Percentiles rank a stretch among this genome's conserved stretches.
Conservation (phyloP, 495 filamentous ascomycete species). For the Hyaloscypha finlandica region DNA sequence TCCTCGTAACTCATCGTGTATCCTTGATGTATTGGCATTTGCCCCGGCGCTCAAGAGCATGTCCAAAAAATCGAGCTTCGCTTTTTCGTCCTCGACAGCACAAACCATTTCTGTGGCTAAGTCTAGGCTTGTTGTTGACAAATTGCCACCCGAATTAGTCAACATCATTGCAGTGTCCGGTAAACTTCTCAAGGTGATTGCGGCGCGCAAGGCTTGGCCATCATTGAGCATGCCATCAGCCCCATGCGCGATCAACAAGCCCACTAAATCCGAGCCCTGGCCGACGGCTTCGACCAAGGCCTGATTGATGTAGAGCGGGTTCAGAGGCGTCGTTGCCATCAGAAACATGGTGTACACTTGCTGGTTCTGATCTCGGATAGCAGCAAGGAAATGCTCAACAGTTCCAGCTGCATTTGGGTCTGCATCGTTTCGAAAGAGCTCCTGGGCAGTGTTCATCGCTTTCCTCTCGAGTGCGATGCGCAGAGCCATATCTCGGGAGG, state of each 20-base stretch:
- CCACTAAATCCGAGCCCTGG: slow-evolving; percentile 1
- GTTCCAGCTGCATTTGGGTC: background rate
- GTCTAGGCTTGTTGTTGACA: background rate
- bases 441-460: slow-evolving; percentile 1
- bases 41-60: slow-evolving; percentile 7
- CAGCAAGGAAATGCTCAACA: slow-evolving; percentile 7
- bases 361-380: slow-evolving; percentile 4
- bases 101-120: background rate
- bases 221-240: slow-evolving; percentile 7
- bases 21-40: slow-evolving; percentile 1
- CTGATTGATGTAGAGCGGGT: slow-evolving; percentile 11
- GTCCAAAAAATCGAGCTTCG: background rate
- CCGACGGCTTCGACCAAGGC: slow-evolving; percentile 12
- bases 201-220: slow-evolving; percentile 1
- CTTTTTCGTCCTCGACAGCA: background rate
- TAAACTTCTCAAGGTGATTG: slow-evolving; percentile 2
- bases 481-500: slow-evolving; percentile 1
- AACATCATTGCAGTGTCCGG: slow-evolving; percentile 5
- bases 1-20: slow-evolving; percentile 7
- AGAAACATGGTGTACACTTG: slow-evolving; percentile 6
- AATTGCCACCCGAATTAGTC: background rate
- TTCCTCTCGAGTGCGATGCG: slow-evolving; percentile 1
- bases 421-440: slow-evolving; percentile 13
- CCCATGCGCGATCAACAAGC: slow-evolving; percentile 7
- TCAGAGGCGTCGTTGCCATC: slow-evolving; percentile 5